Conservation (phyloP, 257 asterid species). For the Ajuga chamaepitys region DNA sequence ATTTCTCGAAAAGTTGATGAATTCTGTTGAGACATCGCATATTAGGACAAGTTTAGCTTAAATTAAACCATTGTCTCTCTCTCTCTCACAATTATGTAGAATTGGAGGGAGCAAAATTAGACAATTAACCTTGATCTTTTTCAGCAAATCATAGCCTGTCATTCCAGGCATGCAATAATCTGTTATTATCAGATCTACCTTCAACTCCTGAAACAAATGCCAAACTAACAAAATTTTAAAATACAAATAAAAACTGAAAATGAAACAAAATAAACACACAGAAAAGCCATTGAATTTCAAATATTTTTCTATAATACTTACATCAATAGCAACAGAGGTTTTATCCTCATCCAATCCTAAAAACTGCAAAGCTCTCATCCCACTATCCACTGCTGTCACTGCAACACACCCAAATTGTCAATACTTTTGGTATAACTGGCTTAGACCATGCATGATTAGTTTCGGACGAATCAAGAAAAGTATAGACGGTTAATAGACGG, state of each 20-base stretch:
- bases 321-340: constrained; percentile 53
- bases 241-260: background rate
- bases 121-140: constrained; percentile 64
- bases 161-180: constrained; percentile 97
- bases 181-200: constrained; percentile 86
- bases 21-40: constrained; percentile 46
- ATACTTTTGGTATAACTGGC: background rate
- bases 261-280: background rate
- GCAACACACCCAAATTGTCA: constrained; percentile 16
- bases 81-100: background rate
- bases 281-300: background rate
- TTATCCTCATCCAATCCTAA: constrained; percentile 73
- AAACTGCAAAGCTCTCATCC: constrained; percentile 78
- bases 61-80: background rate
- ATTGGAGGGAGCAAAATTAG: background rate
- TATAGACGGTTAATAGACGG: too few relatives aligned
- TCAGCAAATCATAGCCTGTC: constrained; percentile 86
- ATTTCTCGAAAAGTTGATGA: constrained; percentile 75
- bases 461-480: too few relatives aligned
- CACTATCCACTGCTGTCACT: constrained; percentile 95
- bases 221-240: constrained; percentile 12
- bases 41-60: background rate
- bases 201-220: constrained; percentile 48
- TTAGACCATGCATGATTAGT: too few relatives aligned
- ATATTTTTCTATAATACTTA: constrained; percentile 25